Conservation (phyloP, 345 rosid genomes). For the Arabidopsis thaliana region DNA sequence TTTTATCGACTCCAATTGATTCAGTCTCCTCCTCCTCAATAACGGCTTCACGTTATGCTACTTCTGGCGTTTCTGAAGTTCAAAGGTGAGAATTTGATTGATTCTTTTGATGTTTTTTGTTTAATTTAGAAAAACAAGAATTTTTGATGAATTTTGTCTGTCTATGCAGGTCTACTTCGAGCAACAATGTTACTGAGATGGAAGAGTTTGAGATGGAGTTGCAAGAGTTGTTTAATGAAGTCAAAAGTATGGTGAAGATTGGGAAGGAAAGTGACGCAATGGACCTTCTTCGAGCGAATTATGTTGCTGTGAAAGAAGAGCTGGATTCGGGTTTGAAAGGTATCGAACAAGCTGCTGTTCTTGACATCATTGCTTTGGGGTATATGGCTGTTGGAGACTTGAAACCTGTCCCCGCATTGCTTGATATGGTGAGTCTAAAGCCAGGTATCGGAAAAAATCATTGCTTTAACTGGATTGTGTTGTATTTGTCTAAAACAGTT, state of each 20-base stretch:
- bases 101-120: neutral
- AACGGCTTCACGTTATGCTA: slow-evolving; percentile 37
- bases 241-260: slow-evolving; percentile 59
- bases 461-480: slow-evolving; percentile 7
- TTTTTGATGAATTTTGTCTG: slow-evolving; percentile 19
- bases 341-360: slow-evolving; percentile 76
- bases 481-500: slow-evolving; percentile 14
- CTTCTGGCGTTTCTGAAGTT: slow-evolving; percentile 50
- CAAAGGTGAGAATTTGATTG: slow-evolving; percentile 49
- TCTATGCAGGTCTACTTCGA: slow-evolving; percentile 52
- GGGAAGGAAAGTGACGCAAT: slow-evolving; percentile 69
- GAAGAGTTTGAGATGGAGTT: slow-evolving; percentile 66
- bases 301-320: slow-evolving; percentile 70
- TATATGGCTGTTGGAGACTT: slow-evolving; percentile 74
- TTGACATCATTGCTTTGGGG: slow-evolving; percentile 80
- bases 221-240: slow-evolving; percentile 73
- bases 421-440: slow-evolving; percentile 58
- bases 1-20: slow-evolving; percentile 39
- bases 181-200: slow-evolving; percentile 47
- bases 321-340: slow-evolving; percentile 63
- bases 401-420: slow-evolving; percentile 53
- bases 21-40: slow-evolving; percentile 47
- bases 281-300: slow-evolving; percentile 83
- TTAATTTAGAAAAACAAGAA: neutral
- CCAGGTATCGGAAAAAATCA: slow-evolving; percentile 5